phyloP scores from a whole-genome alignment of 2,329 filamentous ascomycete genomes.

The Cordyceps cateniannulata region DNA sequence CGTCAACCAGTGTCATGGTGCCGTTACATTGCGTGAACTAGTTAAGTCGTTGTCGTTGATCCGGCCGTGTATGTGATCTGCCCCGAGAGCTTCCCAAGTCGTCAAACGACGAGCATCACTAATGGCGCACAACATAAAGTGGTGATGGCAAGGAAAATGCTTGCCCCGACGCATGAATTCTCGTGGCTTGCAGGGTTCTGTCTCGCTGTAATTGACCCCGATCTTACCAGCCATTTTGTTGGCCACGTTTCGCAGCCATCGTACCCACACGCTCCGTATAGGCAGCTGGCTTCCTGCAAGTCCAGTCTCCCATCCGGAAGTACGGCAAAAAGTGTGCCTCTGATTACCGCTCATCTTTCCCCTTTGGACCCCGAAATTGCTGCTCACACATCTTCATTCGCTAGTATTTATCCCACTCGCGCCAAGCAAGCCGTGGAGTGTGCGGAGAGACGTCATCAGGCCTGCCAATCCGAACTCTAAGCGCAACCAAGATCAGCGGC shows the following conservation, averaged over 20 bases:
- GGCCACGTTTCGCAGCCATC: not conserved
- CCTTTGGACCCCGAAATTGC: not conserved
- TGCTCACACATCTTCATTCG: not conserved
- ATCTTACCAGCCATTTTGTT: not conserved
- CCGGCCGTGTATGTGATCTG: not conserved
- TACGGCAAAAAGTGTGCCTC: constrained; percentile 8
- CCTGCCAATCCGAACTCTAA: not conserved
- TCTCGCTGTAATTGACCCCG: not conserved
- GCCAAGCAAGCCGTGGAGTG: too few species aligned
- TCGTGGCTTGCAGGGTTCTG: not conserved
- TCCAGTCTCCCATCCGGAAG: not conserved
- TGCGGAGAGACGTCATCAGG: not conserved
- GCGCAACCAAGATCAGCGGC: too few species aligned
- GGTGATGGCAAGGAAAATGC: not conserved
- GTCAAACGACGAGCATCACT: not conserved
- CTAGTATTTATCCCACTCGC: not conserved
- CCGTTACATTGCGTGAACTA: not conserved
- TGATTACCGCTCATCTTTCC: not conserved
- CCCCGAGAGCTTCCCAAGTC: not conserved
- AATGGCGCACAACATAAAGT: not conserved
- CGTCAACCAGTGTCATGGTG: not conserved
- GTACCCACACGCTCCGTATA: not conserved
- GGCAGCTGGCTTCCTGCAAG: not conserved
- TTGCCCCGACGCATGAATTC: too few species aligned
- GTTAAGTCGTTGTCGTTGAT: not conserved